Conservation (phyloP, 1,139 yeast genomes). For the Debaryomyces fabryi region DNA sequence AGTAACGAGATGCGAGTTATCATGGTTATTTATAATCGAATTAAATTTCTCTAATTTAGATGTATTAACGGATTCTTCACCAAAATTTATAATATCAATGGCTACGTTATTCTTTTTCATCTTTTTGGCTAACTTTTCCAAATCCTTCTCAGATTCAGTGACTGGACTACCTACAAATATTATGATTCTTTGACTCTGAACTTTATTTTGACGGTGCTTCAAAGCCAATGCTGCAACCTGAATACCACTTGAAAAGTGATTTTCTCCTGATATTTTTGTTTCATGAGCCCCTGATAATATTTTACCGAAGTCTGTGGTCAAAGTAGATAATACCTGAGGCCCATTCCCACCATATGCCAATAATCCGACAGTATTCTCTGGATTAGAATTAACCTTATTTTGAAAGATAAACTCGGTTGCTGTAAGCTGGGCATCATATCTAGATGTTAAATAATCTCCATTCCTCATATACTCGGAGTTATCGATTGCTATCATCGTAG, state of each 20-base stretch:
- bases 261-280: slow-evolving; percentile 68
- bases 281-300: slow-evolving; percentile 87
- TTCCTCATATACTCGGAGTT: slow-evolving; percentile 95
- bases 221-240: slow-evolving; percentile 97
- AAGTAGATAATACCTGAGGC: slow-evolving; percentile 84
- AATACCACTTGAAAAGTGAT: slow-evolving; percentile 78
- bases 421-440: slow-evolving; percentile 92
- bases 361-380: slow-evolving; percentile 92
- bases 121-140: slow-evolving; percentile 85
- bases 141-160: slow-evolving; percentile 65
- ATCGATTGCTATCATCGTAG: slow-evolving; percentile 93
- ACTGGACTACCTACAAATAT: slow-evolving; percentile 92
- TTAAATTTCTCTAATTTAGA: slow-evolving; percentile 80
- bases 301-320: slow-evolving; percentile 87
- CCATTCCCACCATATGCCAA: slow-evolving; percentile 85
- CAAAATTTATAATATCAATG: slow-evolving; percentile 87
- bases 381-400: slow-evolving; percentile 83
- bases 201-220: slow-evolving; percentile 93
- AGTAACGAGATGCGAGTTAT: slow-evolving; percentile 82
- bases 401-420: slow-evolving; percentile 90
- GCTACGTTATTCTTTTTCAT: slow-evolving; percentile 94
- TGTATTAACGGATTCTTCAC: slow-evolving; percentile 81
- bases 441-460: slow-evolving; percentile 88
- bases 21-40: slow-evolving; percentile 70
- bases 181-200: slow-evolving; percentile 87